A percentile compares a stretch with the other conserved stretches of the same genome.
Evolutionary conservation across 2,329 filamentous ascomycete species (phyloP).

Genomic region (Pseudocercospora cruenta): DNA sequence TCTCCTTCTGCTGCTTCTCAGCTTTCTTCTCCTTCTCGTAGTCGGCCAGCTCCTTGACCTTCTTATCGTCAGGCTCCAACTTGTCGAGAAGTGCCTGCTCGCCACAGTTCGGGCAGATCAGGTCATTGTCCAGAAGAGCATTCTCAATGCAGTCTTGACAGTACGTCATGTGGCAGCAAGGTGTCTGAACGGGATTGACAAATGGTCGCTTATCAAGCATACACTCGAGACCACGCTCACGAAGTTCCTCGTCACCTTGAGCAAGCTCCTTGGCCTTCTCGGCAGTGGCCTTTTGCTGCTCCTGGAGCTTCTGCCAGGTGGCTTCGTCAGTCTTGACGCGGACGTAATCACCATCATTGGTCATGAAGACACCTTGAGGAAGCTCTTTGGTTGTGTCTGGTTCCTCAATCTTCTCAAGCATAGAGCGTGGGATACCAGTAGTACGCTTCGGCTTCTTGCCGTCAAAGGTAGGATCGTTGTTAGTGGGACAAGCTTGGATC

Average conservation of each 20-base stretch:
- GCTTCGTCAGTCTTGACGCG: slow-evolving; percentile 94
- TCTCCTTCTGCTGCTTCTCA: slow-evolving; percentile 49
- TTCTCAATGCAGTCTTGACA: slow-evolving; percentile 99
- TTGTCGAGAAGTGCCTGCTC: slow-evolving; percentile 94
- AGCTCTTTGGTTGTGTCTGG: slow-evolving; percentile 76
- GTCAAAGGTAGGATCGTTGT: slow-evolving; percentile 95
- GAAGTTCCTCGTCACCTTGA: slow-evolving; percentile 80
- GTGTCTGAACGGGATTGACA: slow-evolving; percentile 97
- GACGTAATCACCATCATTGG: slow-evolving; percentile 95
- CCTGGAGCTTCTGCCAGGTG: slow-evolving; percentile 95
- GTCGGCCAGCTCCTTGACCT: slow-evolving; percentile 81
- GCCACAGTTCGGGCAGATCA: slow-evolving; percentile 89
- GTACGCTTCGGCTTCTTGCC: slow-evolving; percentile 92
- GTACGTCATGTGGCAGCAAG: slow-evolving; percentile 97
- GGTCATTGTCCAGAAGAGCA: slow-evolving; percentile 97
- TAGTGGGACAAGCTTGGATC: slow-evolving; percentile 98
- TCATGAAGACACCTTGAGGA: slow-evolving; percentile 91
- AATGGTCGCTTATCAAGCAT: slow-evolving; percentile 97
- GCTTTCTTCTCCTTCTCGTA: slow-evolving; percentile 63
- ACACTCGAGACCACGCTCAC: slow-evolving; percentile 87
- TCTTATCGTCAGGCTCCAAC: slow-evolving; percentile 80
- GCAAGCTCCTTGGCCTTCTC: slow-evolving; percentile 75
- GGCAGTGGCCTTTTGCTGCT: slow-evolving; percentile 84
- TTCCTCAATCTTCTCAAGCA: slow-evolving; percentile 92
- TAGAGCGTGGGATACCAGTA: slow-evolving; percentile 93